Base-by-base conservation (phyloP, 176 grass and related monocot species). In the Juncus effusus region DNA sequence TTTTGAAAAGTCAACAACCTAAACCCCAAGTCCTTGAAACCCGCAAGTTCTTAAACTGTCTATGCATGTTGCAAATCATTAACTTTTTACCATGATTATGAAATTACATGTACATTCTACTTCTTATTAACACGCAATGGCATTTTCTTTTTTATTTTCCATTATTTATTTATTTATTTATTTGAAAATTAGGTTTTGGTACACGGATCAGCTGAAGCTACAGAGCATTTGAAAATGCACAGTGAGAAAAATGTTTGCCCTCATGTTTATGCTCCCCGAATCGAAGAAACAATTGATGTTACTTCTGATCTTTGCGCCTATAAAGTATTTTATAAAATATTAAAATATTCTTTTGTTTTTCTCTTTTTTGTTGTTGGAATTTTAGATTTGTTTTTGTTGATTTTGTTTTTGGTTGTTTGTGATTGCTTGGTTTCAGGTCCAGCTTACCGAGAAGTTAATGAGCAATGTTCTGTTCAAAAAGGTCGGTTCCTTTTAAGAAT, bases 291-390 rank as follows among this genome's bases (percentile, higher is more conserved):
- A 35, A 97, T 97, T 70, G 93, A 97, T 86, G 88, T 92, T 42
- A 97, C 93, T 69, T 97, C 93, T 54, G 93, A 97, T 84, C 83
- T 97, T 44, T 97, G 93, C 83, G 93, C 88, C 45, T 97, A 97
- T 50, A 97, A 92, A 85, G 88, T 97, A 79, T 7, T 77, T n/a
- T 19, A 59, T 36, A 13, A 35, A 40, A 47, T 47, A 28, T 28
- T 28, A 28, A 28, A 55, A 42, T 61, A 49, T 83, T 16, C 38
- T 78, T 42, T 40, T 15, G 38, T 28, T 7, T 74, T 44, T 56
- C 15, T 63, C 62, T 61, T 66, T 56, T 35, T 53, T 9, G 10
- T 47, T 36, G 35, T 10, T 47, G 52, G 12, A 10, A 10, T 10
- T 56, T 11, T 56, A 28, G 19, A 28, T 28, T 28, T 62, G 59